A percentile compares a stretch with the other conserved stretches of the same genome.
phyloP scores from a whole-genome alignment of 768 basidiomycete genomes.

The Asterophora parasitica region DNA sequence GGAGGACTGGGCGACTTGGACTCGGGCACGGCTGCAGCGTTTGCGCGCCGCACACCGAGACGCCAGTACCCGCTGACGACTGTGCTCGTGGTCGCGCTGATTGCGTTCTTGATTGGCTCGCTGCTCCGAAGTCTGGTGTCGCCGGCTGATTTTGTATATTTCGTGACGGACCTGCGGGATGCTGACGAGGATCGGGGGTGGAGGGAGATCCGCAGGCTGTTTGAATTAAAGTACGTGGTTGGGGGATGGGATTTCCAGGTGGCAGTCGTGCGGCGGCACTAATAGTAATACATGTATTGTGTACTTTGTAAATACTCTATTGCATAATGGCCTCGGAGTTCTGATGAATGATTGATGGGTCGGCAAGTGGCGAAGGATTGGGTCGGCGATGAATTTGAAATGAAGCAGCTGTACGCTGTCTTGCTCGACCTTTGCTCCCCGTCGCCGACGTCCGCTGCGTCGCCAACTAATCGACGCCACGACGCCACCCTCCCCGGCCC shows the following conservation, averaged over 20 bases:
- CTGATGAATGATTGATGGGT: conserved; percentile 6
- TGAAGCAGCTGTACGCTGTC: conserved; percentile 15
- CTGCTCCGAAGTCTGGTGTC: conserved; percentile 83
- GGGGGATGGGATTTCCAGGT: conserved; percentile 89
- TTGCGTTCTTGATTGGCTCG: conserved; percentile 90
- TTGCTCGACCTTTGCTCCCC: conserved; percentile 15
- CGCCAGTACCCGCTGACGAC: conserved; percentile 43
- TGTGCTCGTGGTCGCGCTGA: conserved; percentile 72
- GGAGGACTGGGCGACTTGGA: conserved; percentile 32
- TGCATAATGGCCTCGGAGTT: conserved; percentile 10
- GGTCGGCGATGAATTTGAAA: conserved; percentile 31
- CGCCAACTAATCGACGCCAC: no score
- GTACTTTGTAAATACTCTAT: neutral
- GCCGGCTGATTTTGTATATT: conserved; percentile 88
- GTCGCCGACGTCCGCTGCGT: conserved; percentile 6
- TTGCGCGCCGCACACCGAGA: conserved; percentile 14
- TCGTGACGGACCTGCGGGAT: conserved; percentile 54
- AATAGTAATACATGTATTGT: neutral
- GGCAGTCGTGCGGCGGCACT: conserved; percentile 75
- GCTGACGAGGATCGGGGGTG: conserved; percentile 58
- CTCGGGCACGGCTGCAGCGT: conserved; percentile 14
- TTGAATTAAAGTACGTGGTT: conserved; percentile 77
- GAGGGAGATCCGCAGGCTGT: conserved; percentile 78
- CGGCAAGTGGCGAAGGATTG: conserved; percentile 26
- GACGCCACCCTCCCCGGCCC: conserved; percentile 5